A percentile compares a stretch with the other conserved stretches of the same genome.
These are phyloP conservation scores for Pontederia crassipes DNA, from an alignment of 176 grass and related monocot genomes.

Conservation along the genomic window DNA sequence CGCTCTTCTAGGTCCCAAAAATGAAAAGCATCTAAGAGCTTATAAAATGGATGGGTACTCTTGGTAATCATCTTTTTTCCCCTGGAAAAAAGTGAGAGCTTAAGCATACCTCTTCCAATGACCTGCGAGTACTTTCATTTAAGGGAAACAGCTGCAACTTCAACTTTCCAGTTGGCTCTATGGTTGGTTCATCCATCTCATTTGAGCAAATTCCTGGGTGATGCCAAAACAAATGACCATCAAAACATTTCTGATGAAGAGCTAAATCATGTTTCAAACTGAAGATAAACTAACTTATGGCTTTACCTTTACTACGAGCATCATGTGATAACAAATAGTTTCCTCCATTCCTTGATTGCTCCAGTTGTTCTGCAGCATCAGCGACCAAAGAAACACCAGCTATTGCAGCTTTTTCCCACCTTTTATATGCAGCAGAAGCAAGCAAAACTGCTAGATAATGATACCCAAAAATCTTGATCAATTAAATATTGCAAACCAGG, in stretches of 20 bases:
- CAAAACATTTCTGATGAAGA: slow-evolving; percentile 1
- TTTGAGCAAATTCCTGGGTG: slow-evolving; percentile 36
- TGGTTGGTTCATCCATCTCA: slow-evolving; percentile 41
- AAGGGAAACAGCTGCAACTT: slow-evolving; percentile 97
- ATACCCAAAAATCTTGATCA: slow-evolving; percentile 3
- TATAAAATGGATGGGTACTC: no score
- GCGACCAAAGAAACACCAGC: slow-evolving; percentile 98
- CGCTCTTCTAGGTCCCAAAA: no score
- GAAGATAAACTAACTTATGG: neutral
- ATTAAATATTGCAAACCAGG: slow-evolving; percentile 24
- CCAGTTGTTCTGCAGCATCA: slow-evolving; percentile 96
- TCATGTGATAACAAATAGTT: no score
- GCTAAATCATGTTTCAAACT: neutral
- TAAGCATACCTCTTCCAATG: slow-evolving; percentile 75
- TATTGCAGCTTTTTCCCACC: slow-evolving; percentile 94
- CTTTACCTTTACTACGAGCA: neutral
- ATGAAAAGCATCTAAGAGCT: no score
- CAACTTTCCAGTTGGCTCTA: slow-evolving; percentile 54
- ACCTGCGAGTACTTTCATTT: slow-evolving; percentile 77
- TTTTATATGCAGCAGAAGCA: slow-evolving; percentile 76
- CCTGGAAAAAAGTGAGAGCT: neutral
- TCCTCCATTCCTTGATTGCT: slow-evolving; percentile 29
- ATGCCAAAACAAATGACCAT: neutral
- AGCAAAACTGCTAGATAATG: slow-evolving; percentile 33
- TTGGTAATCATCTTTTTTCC: no score